Evolutionary conservation across 257 asterid species (phyloP).

Genomic region (Solanum verrucosum): DNA sequence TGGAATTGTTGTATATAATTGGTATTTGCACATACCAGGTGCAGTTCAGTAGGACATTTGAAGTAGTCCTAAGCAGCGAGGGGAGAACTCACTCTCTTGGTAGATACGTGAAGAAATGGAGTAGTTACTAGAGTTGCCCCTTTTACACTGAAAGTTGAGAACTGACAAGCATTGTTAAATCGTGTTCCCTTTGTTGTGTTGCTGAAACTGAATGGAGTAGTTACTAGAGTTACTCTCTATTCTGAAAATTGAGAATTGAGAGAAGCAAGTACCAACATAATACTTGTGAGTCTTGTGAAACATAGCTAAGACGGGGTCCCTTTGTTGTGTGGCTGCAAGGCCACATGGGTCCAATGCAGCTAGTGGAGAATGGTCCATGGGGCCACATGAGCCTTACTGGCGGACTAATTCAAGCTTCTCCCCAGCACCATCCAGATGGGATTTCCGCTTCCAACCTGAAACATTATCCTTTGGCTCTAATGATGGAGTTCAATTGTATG

Average conservation of each 20-base stretch:
- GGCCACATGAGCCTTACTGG: slow-evolving; percentile 96
- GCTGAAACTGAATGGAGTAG: slow-evolving; percentile 37
- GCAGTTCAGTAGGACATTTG: background rate
- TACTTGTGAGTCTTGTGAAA: slow-evolving; percentile 34
- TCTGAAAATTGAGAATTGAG: background rate
- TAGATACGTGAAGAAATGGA: background rate
- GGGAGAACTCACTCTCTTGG: background rate
- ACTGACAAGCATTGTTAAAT: slow-evolving; percentile 42
- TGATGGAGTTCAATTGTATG: slow-evolving; percentile 67
- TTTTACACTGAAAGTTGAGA: background rate
- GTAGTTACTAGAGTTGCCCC: background rate
- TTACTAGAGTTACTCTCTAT: background rate
- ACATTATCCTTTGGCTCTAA: slow-evolving; percentile 68
- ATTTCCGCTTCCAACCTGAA: slow-evolving; percentile 71
- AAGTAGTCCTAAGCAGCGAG: background rate
- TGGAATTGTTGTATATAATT: background rate
- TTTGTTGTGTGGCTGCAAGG: slow-evolving; percentile 99
- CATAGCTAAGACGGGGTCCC: slow-evolving; percentile 99
- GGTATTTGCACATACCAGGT: background rate
- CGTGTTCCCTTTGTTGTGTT: slow-evolving; percentile 99
- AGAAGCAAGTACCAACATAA: slow-evolving; percentile 16
- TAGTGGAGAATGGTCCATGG: slow-evolving; percentile 92
- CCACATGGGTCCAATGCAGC: slow-evolving; percentile 92
- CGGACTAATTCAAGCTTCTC: slow-evolving; percentile 90
- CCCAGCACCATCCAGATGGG: slow-evolving; percentile 93